Percentiles rank a stretch among this genome's conserved stretches.
Evolutionary conservation across 768 basidiomycete species (phyloP).

Genomic region (Cystofilobasidium capitatum): DNA sequence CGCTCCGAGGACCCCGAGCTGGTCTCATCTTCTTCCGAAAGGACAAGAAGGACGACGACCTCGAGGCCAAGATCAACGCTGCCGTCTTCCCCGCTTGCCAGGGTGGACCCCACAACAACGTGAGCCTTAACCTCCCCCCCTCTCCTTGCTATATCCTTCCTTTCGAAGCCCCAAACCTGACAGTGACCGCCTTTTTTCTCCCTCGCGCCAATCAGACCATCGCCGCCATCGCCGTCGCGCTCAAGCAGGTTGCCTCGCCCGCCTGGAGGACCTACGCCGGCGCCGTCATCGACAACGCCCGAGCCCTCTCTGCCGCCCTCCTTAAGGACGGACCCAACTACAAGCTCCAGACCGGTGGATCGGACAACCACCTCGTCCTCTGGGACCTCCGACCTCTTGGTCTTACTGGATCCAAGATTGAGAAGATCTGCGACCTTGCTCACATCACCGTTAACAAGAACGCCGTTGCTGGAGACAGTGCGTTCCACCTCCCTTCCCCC

Average conservation of each 20-base stretch:
- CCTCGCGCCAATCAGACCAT: constrained; percentile 57
- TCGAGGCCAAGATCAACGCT: constrained; percentile 94
- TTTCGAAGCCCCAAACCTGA: background rate
- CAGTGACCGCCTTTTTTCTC: background rate
- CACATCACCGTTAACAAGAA: constrained; percentile 91
- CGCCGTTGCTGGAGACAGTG: constrained; percentile 83
- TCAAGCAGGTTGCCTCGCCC: constrained; percentile 82
- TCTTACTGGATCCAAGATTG: constrained; percentile 94
- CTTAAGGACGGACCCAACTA: constrained; percentile 58
- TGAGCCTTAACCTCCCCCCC: constrained; percentile 39
- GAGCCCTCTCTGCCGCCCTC: constrained; percentile 62
- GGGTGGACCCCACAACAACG: constrained; percentile 98
- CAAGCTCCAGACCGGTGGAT: constrained; percentile 92
- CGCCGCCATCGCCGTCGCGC: constrained; percentile 83
- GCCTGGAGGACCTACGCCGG: constrained; percentile 84
- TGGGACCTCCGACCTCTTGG: constrained; percentile 95
- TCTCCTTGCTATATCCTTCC: background rate
- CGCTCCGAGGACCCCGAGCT: constrained; percentile 92
- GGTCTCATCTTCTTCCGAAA: constrained; percentile 98
- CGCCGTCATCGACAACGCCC: constrained; percentile 85
- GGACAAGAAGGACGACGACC: constrained; percentile 67
- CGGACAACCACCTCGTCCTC: constrained; percentile 94
- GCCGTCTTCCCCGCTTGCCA: constrained; percentile 99
- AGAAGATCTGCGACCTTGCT: constrained; percentile 93
- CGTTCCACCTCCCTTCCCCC: constrained; percentile 21